Evolutionary conservation across 192 early-diverging fungal genomes (phyloP).

Genomic region (Coemansia sp.): DNA sequence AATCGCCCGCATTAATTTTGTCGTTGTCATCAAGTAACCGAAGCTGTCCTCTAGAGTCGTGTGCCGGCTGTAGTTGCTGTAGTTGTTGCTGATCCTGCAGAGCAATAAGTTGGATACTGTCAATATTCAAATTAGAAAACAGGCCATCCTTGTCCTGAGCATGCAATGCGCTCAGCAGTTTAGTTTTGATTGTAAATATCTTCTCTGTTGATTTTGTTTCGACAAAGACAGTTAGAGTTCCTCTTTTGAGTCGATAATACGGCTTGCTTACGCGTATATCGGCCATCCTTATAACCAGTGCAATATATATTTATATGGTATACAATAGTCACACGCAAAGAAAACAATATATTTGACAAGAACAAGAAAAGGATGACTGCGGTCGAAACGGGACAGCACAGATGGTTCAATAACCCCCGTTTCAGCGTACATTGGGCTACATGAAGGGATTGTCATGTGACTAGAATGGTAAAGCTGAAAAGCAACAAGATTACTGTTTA

Average conservation of each 20-base stretch:
- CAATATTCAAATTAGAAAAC: slow-evolving; percentile 10
- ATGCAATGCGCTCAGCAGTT: slow-evolving; percentile 27
- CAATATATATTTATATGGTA: neutral
- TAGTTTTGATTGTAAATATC: slow-evolving; percentile 17
- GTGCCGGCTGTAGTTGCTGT: neutral
- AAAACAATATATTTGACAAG: neutral
- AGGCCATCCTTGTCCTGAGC: slow-evolving; percentile 22
- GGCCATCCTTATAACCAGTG: neutral
- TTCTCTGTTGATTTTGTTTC: slow-evolving; percentile 12
- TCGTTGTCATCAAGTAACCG: slow-evolving; percentile 16
- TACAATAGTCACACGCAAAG: neutral
- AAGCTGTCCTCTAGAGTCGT: slow-evolving; percentile 5
- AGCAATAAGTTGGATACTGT: slow-evolving; percentile 20
- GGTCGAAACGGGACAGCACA: too few relatives aligned
- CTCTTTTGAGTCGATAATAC: slow-evolving; percentile 47
- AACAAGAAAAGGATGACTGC: too few relatives aligned
- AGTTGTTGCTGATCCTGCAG: slow-evolving; percentile 1
- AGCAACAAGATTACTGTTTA: too few relatives aligned
- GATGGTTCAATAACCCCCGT: too few relatives aligned
- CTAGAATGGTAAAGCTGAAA: too few relatives aligned
- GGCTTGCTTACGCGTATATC: slow-evolving; percentile 6
- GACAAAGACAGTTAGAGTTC: slow-evolving; percentile 36
- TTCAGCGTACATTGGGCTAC: too few relatives aligned
- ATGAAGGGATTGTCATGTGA: too few relatives aligned
- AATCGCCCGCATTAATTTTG: slow-evolving; percentile 10